Percentiles rank a stretch among this genome's conserved stretches.
Conservation (phyloP, 1,284 basidiomycete genomes). For the Ustilago shanxiensis region DNA sequence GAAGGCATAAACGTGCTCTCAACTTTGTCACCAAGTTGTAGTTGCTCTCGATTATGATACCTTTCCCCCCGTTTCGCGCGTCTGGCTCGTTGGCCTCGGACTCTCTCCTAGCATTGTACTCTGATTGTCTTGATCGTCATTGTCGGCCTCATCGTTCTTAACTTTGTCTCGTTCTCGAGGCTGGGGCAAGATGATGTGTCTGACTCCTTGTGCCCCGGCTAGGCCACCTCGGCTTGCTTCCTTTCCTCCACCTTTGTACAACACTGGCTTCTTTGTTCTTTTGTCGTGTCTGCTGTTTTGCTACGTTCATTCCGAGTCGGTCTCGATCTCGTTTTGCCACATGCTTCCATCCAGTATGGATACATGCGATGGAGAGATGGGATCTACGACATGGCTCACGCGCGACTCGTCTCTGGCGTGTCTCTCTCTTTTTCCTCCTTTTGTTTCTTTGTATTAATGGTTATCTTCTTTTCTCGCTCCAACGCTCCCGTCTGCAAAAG, state of each 20-base stretch:
- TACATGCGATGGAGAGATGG: background rate
- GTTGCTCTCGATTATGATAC: slow-evolving; percentile 38
- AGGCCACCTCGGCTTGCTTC: slow-evolving; percentile 23
- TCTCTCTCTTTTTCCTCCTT: slow-evolving; percentile 22
- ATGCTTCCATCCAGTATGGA: background rate
- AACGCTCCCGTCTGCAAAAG: background rate
- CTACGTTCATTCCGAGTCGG: slow-evolving; percentile 12
- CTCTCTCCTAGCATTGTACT: slow-evolving; percentile 30
- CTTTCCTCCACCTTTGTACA: slow-evolving; percentile 39
- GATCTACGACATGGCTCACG: slow-evolving; percentile 8
- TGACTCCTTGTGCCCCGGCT: slow-evolving; percentile 19
- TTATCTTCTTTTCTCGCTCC: slow-evolving; percentile 39
- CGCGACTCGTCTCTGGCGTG: slow-evolving; percentile 21
- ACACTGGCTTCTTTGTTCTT: slow-evolving; percentile 41
- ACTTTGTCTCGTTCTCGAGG: background rate
- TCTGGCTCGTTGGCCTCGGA: slow-evolving; percentile 3
- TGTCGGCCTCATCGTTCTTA: slow-evolving; percentile 7
- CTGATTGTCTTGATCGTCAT: slow-evolving; percentile 23
- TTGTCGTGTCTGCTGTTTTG: slow-evolving; percentile 36
- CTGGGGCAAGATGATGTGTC: background rate
- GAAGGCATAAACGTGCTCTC: slow-evolving; percentile 48
- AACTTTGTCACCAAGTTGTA: slow-evolving; percentile 13
- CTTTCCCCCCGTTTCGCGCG: slow-evolving; percentile 32
- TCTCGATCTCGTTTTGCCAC: background rate
- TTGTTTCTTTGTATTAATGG: slow-evolving; percentile 58